Evolutionary conservation across 345 rosid genomes (phyloP).

Genomic region (Pistacia vera): DNA sequence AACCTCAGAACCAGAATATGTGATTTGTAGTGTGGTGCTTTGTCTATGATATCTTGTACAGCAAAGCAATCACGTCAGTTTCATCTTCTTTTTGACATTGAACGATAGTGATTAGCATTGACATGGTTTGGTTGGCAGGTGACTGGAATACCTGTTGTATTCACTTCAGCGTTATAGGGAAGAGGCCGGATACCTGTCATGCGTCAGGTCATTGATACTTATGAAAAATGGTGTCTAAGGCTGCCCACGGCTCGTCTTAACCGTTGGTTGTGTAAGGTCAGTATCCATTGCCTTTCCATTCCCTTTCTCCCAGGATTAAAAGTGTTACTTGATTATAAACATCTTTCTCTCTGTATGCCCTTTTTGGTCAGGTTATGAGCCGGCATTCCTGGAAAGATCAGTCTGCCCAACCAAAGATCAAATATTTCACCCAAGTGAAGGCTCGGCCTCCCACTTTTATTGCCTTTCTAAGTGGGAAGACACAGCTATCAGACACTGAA

Average conservation of each 20-base stretch:
- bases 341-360: not conserved
- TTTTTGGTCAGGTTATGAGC: slow-evolving; percentile 71
- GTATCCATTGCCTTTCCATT: slow-evolving; percentile 14
- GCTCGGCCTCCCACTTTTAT: slow-evolving; percentile 98
- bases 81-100: not conserved
- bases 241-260: slow-evolving; percentile 86
- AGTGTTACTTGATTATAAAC: not conserved
- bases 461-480: slow-evolving; percentile 77
- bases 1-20: too few relatives aligned
- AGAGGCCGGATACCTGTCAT: slow-evolving; percentile 75
- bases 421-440: slow-evolving; percentile 97
- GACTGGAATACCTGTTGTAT: slow-evolving; percentile 81
- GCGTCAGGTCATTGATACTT: slow-evolving; percentile 70
- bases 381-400: slow-evolving; percentile 96
- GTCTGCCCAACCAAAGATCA: slow-evolving; percentile 85
- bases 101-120: not conserved
- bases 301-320: not conserved
- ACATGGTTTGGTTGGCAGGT: slow-evolving; percentile 48
- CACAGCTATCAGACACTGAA: slow-evolving; percentile 64
- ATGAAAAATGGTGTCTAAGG: slow-evolving; percentile 89
- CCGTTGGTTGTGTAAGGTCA: slow-evolving; percentile 89
- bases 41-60: not conserved
- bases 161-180: slow-evolving; percentile 88
- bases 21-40: not conserved
- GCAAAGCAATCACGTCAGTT: not conserved